These are phyloP conservation scores for Arctostaphylos glauca DNA, from an alignment of 148 eudicot species.

Conservation along the genomic window DNA sequence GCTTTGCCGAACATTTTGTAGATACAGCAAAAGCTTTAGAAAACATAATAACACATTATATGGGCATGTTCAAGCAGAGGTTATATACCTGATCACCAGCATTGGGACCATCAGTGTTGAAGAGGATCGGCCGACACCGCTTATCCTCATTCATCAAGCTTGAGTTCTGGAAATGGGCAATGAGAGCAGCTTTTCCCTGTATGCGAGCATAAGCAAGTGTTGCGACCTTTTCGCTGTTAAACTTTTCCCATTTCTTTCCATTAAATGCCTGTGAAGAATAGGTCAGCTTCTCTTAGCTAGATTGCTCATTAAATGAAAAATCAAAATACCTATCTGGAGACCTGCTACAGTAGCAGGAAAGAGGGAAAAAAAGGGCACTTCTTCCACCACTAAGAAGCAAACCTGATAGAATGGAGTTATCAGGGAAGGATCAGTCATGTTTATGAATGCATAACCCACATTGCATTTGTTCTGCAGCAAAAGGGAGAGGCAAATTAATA, in stretches of 20 bases:
- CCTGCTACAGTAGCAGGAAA: neutral
- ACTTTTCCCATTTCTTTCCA: constrained; percentile 96
- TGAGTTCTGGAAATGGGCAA: constrained; percentile 92
- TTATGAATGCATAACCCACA: constrained; percentile 92
- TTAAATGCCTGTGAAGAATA: constrained; percentile 52
- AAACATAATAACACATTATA: neutral
- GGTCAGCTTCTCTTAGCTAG: neutral
- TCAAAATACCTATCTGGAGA: neutral
- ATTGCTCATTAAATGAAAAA: neutral
- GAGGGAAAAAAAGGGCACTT: neutral
- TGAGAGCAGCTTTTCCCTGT: constrained; percentile 82
- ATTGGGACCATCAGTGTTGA: constrained; percentile 78
- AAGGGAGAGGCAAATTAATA: constrained; percentile 18
- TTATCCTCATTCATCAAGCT: constrained; percentile 99
- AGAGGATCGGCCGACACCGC: constrained; percentile 87
- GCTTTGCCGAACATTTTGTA: neutral
- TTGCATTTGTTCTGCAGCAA: constrained; percentile 87
- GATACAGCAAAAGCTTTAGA: neutral
- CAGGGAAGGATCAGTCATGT: constrained; percentile 71
- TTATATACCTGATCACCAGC: constrained; percentile 90
- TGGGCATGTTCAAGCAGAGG: neutral
- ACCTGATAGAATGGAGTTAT: constrained; percentile 77
- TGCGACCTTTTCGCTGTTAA: constrained; percentile 93
- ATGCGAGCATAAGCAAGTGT: constrained; percentile 87
- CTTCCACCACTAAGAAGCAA: neutral